Evolutionary conservation across 768 basidiomycete genomes (phyloP).

Genomic region (Mycena filopes): DNA sequence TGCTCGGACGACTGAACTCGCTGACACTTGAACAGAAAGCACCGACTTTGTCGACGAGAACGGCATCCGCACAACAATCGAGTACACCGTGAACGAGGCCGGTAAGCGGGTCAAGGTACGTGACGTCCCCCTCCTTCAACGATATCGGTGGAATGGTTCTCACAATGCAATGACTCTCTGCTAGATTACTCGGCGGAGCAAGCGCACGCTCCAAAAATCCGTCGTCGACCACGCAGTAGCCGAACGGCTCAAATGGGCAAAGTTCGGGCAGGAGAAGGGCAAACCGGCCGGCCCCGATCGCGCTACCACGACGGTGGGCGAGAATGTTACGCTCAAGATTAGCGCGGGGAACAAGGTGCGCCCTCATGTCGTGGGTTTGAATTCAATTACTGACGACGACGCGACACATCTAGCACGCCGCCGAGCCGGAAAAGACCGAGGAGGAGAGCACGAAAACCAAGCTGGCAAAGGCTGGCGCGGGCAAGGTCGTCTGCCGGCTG

Average conservation of each 20-base stretch:
- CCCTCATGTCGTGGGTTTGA: no score
- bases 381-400: no score
- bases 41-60: conserved; percentile 82
- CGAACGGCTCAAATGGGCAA: conserved; percentile 91
- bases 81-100: conserved; percentile 88
- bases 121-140: no score
- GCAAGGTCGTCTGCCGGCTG: conserved; percentile 91
- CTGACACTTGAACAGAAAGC: conserved; percentile 16
- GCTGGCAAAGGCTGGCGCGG: conserved; percentile 78
- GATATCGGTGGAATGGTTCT: no score
- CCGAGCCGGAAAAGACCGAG: conserved; percentile 73
- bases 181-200: conserved; percentile 88
- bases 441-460: conserved; percentile 75
- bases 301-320: conserved; percentile 93
- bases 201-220: conserved; percentile 74
- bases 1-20: no score
- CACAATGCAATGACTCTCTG: not conserved
- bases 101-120: conserved; percentile 93
- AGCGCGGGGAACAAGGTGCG: conserved; percentile 71
- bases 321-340: conserved; percentile 58
- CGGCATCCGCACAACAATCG: conserved; percentile 86
- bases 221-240: conserved; percentile 96
- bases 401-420: conserved; percentile 48
- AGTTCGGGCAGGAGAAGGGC: conserved; percentile 93
- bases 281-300: conserved; percentile 90